Percentiles rank a stretch among this genome's conserved stretches.
Conservation (phyloP, 306 rosid species). For the Carpinus viminea region DNA sequence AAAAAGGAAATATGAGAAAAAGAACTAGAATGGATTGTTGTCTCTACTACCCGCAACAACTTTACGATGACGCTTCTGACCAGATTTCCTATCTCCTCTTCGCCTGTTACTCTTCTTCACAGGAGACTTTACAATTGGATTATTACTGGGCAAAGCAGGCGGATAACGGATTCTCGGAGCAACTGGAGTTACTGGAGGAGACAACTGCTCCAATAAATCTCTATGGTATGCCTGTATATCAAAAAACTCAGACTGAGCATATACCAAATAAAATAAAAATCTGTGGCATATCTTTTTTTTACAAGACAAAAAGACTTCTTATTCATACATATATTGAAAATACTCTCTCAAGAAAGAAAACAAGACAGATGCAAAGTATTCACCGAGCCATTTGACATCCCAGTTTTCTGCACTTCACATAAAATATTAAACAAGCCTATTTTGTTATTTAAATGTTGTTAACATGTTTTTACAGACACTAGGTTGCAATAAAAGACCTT, state of each 20-base stretch:
- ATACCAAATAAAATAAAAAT: not conserved
- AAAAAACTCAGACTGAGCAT: constrained; percentile 20
- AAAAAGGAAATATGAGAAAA: constrained; percentile 3
- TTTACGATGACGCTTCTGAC: constrained; percentile 69
- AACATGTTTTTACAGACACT: not conserved
- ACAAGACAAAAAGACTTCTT: too few relatives aligned
- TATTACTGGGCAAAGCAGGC: constrained; percentile 27
- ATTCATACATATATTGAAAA: not conserved
- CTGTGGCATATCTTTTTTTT: too few relatives aligned
- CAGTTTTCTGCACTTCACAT: not conserved
- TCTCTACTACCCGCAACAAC: constrained; percentile 47
- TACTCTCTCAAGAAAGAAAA: constrained; percentile 7
- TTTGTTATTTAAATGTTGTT: not conserved
- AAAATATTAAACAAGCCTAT: not conserved
- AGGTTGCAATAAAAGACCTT: not conserved
- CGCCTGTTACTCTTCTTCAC: constrained; percentile 55
- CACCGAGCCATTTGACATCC: not conserved
- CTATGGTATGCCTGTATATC: constrained; percentile 72
- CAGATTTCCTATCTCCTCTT: constrained; percentile 55
- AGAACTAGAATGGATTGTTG: constrained; percentile 37
- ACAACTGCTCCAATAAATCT: constrained; percentile 76
- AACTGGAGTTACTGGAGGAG: constrained; percentile 51
- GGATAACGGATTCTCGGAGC: constrained; percentile 32
- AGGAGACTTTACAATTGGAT: constrained; percentile 36
- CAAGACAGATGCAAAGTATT: not conserved